Percentiles rank a stretch among this genome's conserved stretches.
Evolutionary conservation across 768 basidiomycete genomes (phyloP).

Genomic region (Xerocomellus dryophilus): DNA sequence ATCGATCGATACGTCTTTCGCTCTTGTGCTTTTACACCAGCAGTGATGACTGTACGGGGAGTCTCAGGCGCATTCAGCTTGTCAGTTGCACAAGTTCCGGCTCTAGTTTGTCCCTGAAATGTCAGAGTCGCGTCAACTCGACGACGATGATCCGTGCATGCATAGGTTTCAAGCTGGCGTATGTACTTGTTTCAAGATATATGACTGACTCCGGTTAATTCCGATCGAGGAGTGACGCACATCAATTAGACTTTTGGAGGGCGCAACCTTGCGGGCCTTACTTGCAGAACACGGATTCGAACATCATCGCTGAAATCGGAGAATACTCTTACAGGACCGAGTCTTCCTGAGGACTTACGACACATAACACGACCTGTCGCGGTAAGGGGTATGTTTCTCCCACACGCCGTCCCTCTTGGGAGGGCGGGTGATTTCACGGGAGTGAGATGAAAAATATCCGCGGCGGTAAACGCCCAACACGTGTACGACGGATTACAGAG

Average conservation of each 20-base stretch:
- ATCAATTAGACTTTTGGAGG: slow-evolving; percentile 19
- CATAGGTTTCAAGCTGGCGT: not conserved
- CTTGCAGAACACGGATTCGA: not conserved
- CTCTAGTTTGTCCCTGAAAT: not conserved
- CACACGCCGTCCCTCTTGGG: not conserved
- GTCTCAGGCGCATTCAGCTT: not conserved
- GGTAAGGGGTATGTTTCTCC: not conserved
- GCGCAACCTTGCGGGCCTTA: not conserved
- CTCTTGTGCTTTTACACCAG: not conserved
- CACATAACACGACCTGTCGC: not conserved
- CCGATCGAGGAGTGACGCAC: slow-evolving; percentile 19
- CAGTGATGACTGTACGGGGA: not conserved
- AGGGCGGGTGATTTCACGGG: not conserved
- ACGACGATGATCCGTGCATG: slow-evolving; percentile 16
- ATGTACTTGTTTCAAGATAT: not conserved
- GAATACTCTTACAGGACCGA: not conserved
- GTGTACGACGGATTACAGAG: not conserved
- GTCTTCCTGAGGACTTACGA: slow-evolving; percentile 4
- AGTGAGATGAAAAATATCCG: slow-evolving; percentile 10
- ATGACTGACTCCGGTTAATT: not conserved
- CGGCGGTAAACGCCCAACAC: slow-evolving; percentile 8
- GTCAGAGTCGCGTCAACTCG: not conserved
- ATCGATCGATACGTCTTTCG: not conserved
- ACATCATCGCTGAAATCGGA: not conserved
- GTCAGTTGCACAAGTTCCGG: not conserved